Percentiles rank a stretch among this genome's conserved stretches.
phyloP scores from a whole-genome alignment of 805 yeast genomes.

The Ogataea ganodermae region DNA sequence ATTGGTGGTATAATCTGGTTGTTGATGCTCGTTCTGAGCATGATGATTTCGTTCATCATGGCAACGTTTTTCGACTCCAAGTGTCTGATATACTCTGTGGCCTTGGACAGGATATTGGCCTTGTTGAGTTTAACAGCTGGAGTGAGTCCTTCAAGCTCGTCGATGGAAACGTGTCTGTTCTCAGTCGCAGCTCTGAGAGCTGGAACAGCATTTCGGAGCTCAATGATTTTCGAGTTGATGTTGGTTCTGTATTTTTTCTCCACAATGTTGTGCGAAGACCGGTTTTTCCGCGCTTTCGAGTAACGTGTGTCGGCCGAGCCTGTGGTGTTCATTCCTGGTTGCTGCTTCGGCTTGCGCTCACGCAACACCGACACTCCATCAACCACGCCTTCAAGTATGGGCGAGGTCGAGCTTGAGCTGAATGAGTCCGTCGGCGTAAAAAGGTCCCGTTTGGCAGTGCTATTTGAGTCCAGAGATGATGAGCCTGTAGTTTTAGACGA shows the following conservation, averaged over 20 bases:
- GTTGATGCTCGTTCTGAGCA: slow-evolving; percentile 37
- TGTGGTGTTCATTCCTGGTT: background rate
- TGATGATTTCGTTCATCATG: slow-evolving; percentile 54
- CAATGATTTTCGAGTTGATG: slow-evolving; percentile 68
- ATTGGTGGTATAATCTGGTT: slow-evolving; percentile 15
- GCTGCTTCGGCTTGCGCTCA: slow-evolving; percentile 3
- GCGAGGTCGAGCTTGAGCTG: slow-evolving; percentile 19
- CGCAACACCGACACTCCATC: slow-evolving; percentile 7
- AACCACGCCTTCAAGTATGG: slow-evolving; percentile 2
- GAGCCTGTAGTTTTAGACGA: background rate
- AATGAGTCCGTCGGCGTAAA: slow-evolving; percentile 21
- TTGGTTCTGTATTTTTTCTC: slow-evolving; percentile 81
- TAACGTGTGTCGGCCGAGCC: slow-evolving; percentile 17
- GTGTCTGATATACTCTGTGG: slow-evolving; percentile 78
- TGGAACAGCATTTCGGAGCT: slow-evolving; percentile 77
- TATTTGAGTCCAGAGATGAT: background rate
- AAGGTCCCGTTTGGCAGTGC: slow-evolving; percentile 1
- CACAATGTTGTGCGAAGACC: slow-evolving; percentile 74
- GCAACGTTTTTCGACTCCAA: slow-evolving; percentile 59
- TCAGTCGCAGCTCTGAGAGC: slow-evolving; percentile 62
- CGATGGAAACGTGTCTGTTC: slow-evolving; percentile 34
- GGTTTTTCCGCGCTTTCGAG: slow-evolving; percentile 50
- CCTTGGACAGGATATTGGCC: slow-evolving; percentile 75
- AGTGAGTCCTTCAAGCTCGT: slow-evolving; percentile 68
- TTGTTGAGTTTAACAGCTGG: slow-evolving; percentile 78